Base-by-base conservation (phyloP, 495 filamentous ascomycete species). In the Cairneyella variabilis region DNA sequence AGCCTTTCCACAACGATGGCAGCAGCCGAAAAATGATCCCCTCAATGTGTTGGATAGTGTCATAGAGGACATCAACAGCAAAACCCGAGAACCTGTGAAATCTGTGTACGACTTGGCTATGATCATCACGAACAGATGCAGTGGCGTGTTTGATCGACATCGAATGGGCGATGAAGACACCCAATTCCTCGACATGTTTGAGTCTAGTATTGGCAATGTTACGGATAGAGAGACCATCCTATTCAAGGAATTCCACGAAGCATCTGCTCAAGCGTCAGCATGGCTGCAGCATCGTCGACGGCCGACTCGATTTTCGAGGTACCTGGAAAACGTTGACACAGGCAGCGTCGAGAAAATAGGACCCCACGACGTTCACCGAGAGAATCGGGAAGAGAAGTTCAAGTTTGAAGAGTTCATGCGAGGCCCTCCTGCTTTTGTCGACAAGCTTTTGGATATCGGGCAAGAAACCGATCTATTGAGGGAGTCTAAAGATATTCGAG, bases 161-260 rank as follows among this genome's bases (percentile, higher is more conserved):
- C 77, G 77, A 0, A 70, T 83, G 41, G 77, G 76, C 21, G 77
- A 84, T 53, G 81, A 84, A 46, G 72, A 83, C 26, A 83, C 83
- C 53, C 82, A 85, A 56, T 87, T 88, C 51, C 53, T 88, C 20
- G 84, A 88, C 54, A 86, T 88, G 81, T 88, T 88, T 54, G 84
- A 86, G 54, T 76, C 70, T 14, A 80, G 76, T 0, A 86, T 88
- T 50, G 84, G 84, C 37, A 72, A 76, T 37, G 82, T 74, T 3
- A 88, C 83, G 1, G 80, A 86, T 56, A 63, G 69, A 36, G 84
- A 88, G 61, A 84, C 80, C 12, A 58, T 78, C 1, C 75, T 88
- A 2, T 88, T 86, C 57, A 75, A 75, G 28, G 72, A 74, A 20
- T 88, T 86, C 68, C 85, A 85, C 54, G 63, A 63, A 14, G 83